Evolutionary conservation across 2,329 filamentous ascomycete genomes (phyloP).

Genomic region (Beauveria sp.): DNA sequence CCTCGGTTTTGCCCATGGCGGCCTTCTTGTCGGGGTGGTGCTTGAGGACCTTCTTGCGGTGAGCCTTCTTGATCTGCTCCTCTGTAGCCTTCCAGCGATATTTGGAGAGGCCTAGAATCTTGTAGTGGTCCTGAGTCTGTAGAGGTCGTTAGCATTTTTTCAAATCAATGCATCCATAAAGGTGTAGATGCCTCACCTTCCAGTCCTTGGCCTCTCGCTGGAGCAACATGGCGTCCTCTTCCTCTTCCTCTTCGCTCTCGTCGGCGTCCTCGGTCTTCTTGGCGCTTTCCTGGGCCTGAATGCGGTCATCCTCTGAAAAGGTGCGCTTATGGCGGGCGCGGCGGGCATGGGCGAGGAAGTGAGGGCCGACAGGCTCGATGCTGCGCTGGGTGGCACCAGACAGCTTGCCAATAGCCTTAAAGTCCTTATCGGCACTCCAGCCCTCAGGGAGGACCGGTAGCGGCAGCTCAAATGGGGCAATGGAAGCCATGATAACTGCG

Average conservation of each 20-base stretch:
- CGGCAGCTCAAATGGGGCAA: constrained; percentile 52
- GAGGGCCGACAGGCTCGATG: constrained; percentile 91
- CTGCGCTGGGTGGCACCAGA: constrained; percentile 74
- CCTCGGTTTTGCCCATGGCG: constrained; percentile 75
- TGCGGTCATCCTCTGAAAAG: constrained; percentile 96
- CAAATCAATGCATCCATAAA: not conserved
- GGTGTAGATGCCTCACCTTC: constrained; percentile 60
- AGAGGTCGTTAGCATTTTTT: not conserved
- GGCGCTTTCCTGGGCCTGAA: constrained; percentile 88
- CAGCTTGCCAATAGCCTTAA: constrained; percentile 74
- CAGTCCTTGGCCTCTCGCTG: constrained; percentile 95
- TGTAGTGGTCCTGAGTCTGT: constrained; percentile 93
- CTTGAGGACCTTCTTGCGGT: constrained; percentile 98
- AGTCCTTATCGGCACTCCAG: constrained; percentile 86
- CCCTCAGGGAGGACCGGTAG: constrained; percentile 70
- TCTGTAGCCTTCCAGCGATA: constrained; percentile 90
- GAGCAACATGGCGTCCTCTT: constrained; percentile 88
- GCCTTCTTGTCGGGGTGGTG: constrained; percentile 99
- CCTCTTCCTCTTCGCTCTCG: constrained; percentile 83
- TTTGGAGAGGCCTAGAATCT: constrained; percentile 85
- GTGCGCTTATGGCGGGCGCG: constrained; percentile 94
- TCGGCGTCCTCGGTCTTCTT: constrained; percentile 94
- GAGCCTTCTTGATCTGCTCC: constrained; percentile 97
- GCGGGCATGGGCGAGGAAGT: constrained; percentile 95
- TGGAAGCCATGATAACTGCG: constrained; percentile 51